phyloP scores from a whole-genome alignment of 129 eudicot species.

The Centella asiatica region DNA sequence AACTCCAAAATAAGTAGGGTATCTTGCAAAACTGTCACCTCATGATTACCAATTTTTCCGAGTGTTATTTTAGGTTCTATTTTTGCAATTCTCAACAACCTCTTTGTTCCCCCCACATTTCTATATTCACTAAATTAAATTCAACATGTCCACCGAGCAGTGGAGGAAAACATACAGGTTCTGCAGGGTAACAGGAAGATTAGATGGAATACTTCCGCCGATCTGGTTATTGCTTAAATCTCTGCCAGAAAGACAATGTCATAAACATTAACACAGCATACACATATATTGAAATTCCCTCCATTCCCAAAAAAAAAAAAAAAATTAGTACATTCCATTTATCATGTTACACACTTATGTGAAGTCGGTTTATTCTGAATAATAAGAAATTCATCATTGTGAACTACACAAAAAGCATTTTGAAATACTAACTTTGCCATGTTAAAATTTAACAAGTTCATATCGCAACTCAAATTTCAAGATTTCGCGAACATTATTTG shows the following conservation, averaged over 20 bases:
- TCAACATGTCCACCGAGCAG: not conserved
- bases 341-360: too few species aligned
- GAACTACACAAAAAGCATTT: too few species aligned
- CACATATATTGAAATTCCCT: too few species aligned
- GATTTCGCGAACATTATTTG: too few species aligned
- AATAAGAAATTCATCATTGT: too few species aligned
- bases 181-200: slow-evolving; percentile 54
- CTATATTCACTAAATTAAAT: not conserved
- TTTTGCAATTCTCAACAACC: not conserved
- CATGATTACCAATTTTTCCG: not conserved
- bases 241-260: slow-evolving; percentile 35
- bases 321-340: too few species aligned
- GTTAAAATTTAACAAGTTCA: too few species aligned
- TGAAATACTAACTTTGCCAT: too few species aligned
- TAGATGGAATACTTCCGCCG: slow-evolving; percentile 70
- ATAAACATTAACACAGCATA: slow-evolving; percentile 3
- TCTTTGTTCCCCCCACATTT: not conserved
- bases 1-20: not conserved
- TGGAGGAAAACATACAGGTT: slow-evolving; percentile 44
- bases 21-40: not conserved
- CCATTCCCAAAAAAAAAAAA: too few species aligned
- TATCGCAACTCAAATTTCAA: too few species aligned
- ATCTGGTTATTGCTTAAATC: slow-evolving; percentile 66
- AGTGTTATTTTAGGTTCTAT: not conserved
- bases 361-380: too few species aligned